Percentiles rank a stretch among this genome's conserved stretches.
phyloP scores from a whole-genome alignment of 192 early-diverging fungal genomes.

The Rhizophagus sp. region DNA sequence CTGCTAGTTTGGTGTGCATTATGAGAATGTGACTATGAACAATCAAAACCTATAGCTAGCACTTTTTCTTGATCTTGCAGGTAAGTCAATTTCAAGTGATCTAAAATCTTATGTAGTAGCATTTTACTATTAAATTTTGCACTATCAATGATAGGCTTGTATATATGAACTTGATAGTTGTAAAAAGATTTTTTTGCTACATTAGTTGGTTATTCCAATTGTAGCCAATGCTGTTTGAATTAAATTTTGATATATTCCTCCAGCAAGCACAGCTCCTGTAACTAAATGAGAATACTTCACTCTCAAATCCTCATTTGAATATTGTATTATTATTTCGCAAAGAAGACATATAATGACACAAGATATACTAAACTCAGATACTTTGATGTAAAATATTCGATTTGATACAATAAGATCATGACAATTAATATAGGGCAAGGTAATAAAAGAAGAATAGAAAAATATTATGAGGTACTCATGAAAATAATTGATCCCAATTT shows the following conservation, averaged over 20 bases:
- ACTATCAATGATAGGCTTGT: neutral
- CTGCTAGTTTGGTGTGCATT: neutral
- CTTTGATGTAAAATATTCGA: neutral
- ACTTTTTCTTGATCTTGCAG: neutral
- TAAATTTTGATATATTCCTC: neutral
- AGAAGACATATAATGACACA: neutral
- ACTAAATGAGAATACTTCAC: neutral
- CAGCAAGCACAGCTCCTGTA: neutral
- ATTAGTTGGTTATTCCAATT: conserved; percentile 1
- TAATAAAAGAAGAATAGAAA: conserved; percentile 6
- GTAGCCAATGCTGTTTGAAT: neutral
- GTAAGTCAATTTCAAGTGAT: neutral
- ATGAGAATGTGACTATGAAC: neutral
- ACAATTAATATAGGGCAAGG: neutral
- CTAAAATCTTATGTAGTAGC: neutral
- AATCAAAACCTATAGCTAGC: neutral
- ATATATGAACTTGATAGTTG: neutral
- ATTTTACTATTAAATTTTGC: neutral
- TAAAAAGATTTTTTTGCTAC: conserved; percentile 1
- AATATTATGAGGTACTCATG: neutral
- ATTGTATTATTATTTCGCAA: neutral
- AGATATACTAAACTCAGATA: neutral
- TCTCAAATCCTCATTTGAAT: neutral
- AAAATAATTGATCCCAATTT: neutral
- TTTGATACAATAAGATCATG: neutral